Evolutionary conservation across 306 rosid genomes (phyloP).

Genomic region (Parietaria judaica): DNA sequence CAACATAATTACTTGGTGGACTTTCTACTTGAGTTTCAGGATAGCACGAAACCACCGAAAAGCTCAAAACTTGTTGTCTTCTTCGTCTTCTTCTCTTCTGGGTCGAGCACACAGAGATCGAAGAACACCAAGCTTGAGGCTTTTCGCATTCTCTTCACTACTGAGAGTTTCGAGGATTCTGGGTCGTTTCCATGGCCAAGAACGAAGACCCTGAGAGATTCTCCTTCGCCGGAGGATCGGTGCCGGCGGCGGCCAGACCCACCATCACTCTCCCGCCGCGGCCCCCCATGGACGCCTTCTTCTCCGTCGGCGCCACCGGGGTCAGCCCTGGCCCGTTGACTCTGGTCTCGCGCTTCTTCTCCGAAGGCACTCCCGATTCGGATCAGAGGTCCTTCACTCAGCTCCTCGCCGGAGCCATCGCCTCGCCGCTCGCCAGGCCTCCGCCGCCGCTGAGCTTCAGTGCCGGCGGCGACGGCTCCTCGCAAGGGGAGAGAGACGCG

Average conservation of each 20-base stretch:
- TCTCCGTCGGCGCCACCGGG: slow-evolving; percentile 52
- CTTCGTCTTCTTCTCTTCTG: not conserved
- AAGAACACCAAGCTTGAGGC: not conserved
- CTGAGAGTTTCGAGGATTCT: not conserved
- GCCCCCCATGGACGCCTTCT: slow-evolving; percentile 71
- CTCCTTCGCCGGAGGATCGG: slow-evolving; percentile 21
- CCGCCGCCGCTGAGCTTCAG: slow-evolving; percentile 13
- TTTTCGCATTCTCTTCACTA: not conserved
- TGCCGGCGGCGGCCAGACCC: slow-evolving; percentile 38
- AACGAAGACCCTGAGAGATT: slow-evolving; percentile 38
- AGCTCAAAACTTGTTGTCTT: slow-evolving; percentile 4
- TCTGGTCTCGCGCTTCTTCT: slow-evolving; percentile 80
- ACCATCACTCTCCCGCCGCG: slow-evolving; percentile 79
- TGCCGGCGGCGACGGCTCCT: slow-evolving; percentile 16
- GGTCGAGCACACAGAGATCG: slow-evolving; percentile 3
- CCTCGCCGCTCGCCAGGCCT: slow-evolving; percentile 62
- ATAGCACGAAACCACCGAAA: slow-evolving; percentile 31
- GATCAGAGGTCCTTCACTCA: slow-evolving; percentile 78
- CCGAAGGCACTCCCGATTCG: slow-evolving; percentile 38
- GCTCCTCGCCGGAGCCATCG: slow-evolving; percentile 97
- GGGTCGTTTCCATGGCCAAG: slow-evolving; percentile 36
- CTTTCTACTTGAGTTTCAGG: slow-evolving; percentile 34
- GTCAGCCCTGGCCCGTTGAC: slow-evolving; percentile 97
- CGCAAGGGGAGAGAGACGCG: slow-evolving; percentile 29
- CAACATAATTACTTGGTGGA: slow-evolving; percentile 28